These are phyloP conservation scores for Cryptosporidium sp. DNA, from an alignment of 169 alveolate genomes.

Conservation along the genomic window DNA sequence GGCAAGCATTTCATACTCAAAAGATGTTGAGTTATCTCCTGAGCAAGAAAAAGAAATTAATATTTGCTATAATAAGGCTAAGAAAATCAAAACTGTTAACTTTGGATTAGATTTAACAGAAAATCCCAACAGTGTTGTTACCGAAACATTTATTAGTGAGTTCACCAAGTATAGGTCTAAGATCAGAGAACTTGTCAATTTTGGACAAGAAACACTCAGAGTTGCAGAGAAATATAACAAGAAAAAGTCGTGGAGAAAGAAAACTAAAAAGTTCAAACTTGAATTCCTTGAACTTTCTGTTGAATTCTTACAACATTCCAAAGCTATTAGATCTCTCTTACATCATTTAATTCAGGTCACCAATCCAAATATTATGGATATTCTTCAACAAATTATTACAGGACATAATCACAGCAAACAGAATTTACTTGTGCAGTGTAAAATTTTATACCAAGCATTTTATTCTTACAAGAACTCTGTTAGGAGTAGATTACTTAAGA, in stretches of 20 bases:
- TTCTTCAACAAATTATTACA: constrained; percentile 23
- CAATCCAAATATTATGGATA: constrained; percentile 3
- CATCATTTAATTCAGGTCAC: constrained; percentile 28
- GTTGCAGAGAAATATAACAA: constrained; percentile 52
- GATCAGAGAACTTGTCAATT: constrained; percentile 22
- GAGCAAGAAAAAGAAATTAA: constrained; percentile 42
- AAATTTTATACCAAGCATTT: constrained; percentile 41
- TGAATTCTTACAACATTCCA: constrained; percentile 30
- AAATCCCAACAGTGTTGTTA: constrained; percentile 3
- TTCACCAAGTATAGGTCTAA: constrained; percentile 17
- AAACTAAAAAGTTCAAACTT: constrained; percentile 36
- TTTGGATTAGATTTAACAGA: constrained; percentile 50
- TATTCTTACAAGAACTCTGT: constrained; percentile 41
- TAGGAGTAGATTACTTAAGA: constrained; percentile 30
- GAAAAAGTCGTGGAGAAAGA: constrained; percentile 64
- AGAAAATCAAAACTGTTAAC: constrained; percentile 38
- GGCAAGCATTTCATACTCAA: constrained; percentile 17
- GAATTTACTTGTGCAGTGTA: constrained; percentile 21
- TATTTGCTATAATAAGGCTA: constrained; percentile 36
- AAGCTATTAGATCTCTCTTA: constrained; percentile 33
- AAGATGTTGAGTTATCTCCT: constrained; percentile 46
- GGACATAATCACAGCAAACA: constrained; percentile 28
- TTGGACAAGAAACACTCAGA: constrained; percentile 44
- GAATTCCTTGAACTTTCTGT: constrained; percentile 28
- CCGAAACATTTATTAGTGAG: constrained; percentile 21